Evolutionary conservation across 2,329 filamentous ascomycete genomes (phyloP), one percentile per base, ranked within the genome.

Genomic region (Fusarium armeniacum): DNA sequence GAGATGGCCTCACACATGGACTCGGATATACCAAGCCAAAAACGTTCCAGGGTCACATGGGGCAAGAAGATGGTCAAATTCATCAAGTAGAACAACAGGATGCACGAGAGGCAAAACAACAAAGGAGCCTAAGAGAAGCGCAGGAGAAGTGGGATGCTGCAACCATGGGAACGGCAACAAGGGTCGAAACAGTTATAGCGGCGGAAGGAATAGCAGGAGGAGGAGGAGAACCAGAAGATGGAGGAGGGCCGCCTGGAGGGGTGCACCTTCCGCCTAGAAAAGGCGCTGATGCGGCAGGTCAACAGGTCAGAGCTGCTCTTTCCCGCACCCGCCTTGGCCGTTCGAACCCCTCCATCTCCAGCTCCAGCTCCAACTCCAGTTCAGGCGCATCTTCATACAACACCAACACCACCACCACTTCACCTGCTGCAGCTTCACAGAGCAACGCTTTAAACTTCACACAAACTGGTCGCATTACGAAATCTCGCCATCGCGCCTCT

Each of bases 401-500:
- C 46, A 55, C 56, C 55, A 60, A 49, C 58, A 47, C 20, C 60
- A 52, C 45, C 51, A 56, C 58, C 43, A 53, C 13, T 43, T 24
- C 40, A 40, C 15, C 36, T 36, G 15, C 49, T 47, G 33, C 46
- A 45, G 6, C 60, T 35, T 18, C 38, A 18, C 38, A 24, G 12
- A 43, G 5, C 55, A 68, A 69, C 38, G 36, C 22, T 33, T 40
- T 64, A 52, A 65, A 56, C 57, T 58, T 72, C 40, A 73, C 68
- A 16, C 74, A 75, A 44, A 61, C 65, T 9, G 74, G 75, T 28
- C 73, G 75, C 62, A 67, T 77, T 58, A 71, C 67, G 49, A 77
- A 77, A 60, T 45, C 63, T 32, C 64, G 71, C 20, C 74, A 76
- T 47, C 66, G 66, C 6, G 58, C 62, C 16, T 69, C 70, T 45